Percentiles rank a stretch among this genome's conserved stretches.
Evolutionary conservation across 495 filamentous ascomycete genomes (phyloP).

Genomic region (Hyaloscypha hepaticicola): DNA sequence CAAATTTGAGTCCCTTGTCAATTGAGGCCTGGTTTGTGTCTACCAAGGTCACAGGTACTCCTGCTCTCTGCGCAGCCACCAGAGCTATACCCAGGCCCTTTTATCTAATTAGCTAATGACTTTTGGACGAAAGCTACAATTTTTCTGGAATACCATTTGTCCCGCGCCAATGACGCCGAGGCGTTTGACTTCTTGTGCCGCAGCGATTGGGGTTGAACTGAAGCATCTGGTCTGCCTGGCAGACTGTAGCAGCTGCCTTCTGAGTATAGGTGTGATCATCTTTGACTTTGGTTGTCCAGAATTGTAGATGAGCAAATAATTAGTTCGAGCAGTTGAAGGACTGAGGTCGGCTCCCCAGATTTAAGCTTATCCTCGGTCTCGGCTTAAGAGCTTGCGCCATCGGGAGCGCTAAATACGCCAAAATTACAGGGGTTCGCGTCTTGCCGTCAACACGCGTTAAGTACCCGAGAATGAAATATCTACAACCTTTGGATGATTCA

Average conservation of each 20-base stretch:
- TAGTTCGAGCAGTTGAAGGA: background rate
- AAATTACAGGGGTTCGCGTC: conserved; percentile 19
- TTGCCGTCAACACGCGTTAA: background rate
- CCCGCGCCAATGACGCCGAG: conserved; percentile 93
- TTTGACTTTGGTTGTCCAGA: background rate
- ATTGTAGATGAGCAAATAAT: background rate
- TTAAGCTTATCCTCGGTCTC: conserved; percentile 23
- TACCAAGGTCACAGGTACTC: conserved; percentile 81
- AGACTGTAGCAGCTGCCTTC: conserved; percentile 28
- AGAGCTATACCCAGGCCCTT: conserved; percentile 96
- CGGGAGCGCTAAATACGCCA: conserved; percentile 1
- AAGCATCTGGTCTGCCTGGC: conserved; percentile 47
- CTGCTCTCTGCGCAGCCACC: conserved; percentile 83
- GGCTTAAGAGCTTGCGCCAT: background rate
- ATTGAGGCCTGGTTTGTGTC: conserved; percentile 85
- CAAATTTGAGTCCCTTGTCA: conserved; percentile 88
- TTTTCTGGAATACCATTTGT: conserved; percentile 70
- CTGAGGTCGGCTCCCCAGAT: conserved; percentile 9
- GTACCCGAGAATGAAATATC: conserved; percentile 1
- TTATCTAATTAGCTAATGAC: conserved; percentile 14
- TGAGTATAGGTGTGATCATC: conserved; percentile 28
- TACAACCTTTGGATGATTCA: background rate
- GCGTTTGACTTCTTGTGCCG: conserved; percentile 76
- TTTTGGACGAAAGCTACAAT: conserved; percentile 20
- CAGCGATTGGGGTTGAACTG: conserved; percentile 49